Evolutionary conservation across 176 grass and related monocot species (phyloP), one percentile per base, ranked within the genome.

Genomic region (Bothriochloa decipiens): DNA sequence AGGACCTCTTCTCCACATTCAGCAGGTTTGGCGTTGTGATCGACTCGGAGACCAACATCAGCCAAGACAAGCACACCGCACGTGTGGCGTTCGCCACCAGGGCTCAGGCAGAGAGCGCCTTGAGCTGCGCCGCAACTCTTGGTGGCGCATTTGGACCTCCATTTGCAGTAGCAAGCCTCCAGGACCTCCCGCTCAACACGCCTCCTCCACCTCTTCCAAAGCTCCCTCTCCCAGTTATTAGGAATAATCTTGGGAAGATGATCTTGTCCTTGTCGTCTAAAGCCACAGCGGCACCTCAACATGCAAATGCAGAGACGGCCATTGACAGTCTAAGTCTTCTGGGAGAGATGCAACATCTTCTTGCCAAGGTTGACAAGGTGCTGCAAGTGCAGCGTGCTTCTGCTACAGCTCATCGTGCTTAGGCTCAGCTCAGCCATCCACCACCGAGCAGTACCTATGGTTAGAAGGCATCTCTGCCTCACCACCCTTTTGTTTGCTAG

Each of bases 231-330:
- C 79, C 81, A 14, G 92, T 90, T 20, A 68, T 98, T 2, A 86
- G 72, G 89, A 98, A 86, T 62, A 95, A 86, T 82, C 91, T 98
- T 5, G 87, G 90, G 81, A 92, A 39, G 70, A 98, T 98, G 93
- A 98, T 98, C 29, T 65, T 70, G 12, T 84, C 79, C 49, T 58
- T 95, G 69, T 64, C 78, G 7, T 18, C 72, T 40, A 64, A 33
- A 42, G 46, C 39, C 80, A 79, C 62, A 14, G 76, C 16, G 0
- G 42, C 49, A 13, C 65, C 47, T 18, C 7, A 26, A 53, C 11
- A 52, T 13, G 43, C 69, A 55, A 76, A 68, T 13, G 43, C 64
- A 55, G 76, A 62, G 74, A 68, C 64, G 58, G 72, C 68, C n/a
- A 37, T 26, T 49, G 81, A 74, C 37, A 87, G 75, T 65, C 85